Evolutionary conservation across 148 eudicot species (phyloP).

Genomic region (Limonium bicolor): DNA sequence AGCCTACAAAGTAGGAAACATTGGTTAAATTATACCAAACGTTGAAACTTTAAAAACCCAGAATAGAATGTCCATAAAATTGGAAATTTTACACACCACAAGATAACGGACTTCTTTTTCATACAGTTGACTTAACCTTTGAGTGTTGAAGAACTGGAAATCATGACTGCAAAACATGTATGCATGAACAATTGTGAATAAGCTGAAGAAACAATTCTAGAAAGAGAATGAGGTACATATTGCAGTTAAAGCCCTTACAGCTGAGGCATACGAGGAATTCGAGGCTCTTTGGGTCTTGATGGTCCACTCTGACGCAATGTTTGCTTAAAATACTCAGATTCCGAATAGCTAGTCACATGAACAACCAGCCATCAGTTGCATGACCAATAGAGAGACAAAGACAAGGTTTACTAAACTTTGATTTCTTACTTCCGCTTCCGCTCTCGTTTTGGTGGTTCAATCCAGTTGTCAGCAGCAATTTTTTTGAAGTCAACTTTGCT

Average conservation of each 20-base stretch:
- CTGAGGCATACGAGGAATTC: slow-evolving; percentile 99
- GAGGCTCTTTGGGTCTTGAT: slow-evolving; percentile 78
- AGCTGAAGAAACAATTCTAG: too few species aligned
- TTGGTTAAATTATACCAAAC: slow-evolving; percentile 7
- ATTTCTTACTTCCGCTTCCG: slow-evolving; percentile 88
- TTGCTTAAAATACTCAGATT: slow-evolving; percentile 95
- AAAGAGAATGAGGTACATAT: neutral
- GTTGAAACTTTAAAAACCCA: neutral
- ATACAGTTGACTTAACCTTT: slow-evolving; percentile 80
- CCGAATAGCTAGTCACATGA: slow-evolving; percentile 63
- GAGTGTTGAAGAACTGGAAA: slow-evolving; percentile 92
- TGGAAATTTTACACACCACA: slow-evolving; percentile 38
- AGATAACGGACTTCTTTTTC: slow-evolving; percentile 98
- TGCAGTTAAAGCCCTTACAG: slow-evolving; percentile 33
- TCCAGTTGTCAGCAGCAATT: slow-evolving; percentile 79
- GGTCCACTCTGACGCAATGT: slow-evolving; percentile 99
- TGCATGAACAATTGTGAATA: too few species aligned
- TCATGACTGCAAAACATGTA: slow-evolving; percentile 49
- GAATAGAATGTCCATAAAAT: neutral
- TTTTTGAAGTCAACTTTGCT: slow-evolving; percentile 86
- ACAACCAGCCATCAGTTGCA: too few species aligned
- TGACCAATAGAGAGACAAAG: too few species aligned
- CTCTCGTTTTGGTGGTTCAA: slow-evolving; percentile 93
- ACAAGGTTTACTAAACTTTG: too few species aligned
- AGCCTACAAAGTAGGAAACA: slow-evolving; percentile 28